Evolutionary conservation across 306 rosid genomes (phyloP).

Genomic region (Vigna angularis): DNA sequence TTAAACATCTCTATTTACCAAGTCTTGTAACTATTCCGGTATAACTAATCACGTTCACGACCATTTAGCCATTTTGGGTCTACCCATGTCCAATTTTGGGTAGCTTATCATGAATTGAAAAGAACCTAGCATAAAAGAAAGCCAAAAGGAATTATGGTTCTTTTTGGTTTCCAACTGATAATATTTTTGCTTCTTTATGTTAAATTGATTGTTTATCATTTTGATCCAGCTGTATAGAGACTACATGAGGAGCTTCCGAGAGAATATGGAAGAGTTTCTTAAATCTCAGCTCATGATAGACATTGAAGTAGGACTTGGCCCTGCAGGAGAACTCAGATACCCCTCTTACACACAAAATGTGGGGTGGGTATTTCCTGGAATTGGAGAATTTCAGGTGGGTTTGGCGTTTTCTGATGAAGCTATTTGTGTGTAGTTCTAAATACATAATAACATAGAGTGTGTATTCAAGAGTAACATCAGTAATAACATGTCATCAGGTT

Average conservation of each 20-base stretch:
- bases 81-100: neutral
- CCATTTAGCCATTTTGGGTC: neutral
- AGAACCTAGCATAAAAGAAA: neutral
- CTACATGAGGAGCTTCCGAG: constrained; percentile 83
- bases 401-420: constrained; percentile 15
- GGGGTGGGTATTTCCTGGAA: constrained; percentile 92
- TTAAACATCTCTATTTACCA: neutral
- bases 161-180: neutral
- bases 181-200: constrained; percentile 2
- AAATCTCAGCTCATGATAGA: constrained; percentile 76
- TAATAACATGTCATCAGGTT: neutral
- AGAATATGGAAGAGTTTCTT: constrained; percentile 74
- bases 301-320: constrained; percentile 94
- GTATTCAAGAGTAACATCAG: neutral
- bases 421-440: neutral
- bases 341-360: constrained; percentile 68
- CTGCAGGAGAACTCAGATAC: constrained; percentile 93
- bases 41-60: neutral
- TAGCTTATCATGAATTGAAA: neutral
- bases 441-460: neutral
- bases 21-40: neutral
- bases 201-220: constrained; percentile 9
- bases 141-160: neutral
- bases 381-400: constrained; percentile 95
- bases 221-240: constrained; percentile 66